These are phyloP conservation scores for Raphanus hybrid DNA, from an alignment of 441 rosid genomes.

Conservation along the genomic window DNA sequence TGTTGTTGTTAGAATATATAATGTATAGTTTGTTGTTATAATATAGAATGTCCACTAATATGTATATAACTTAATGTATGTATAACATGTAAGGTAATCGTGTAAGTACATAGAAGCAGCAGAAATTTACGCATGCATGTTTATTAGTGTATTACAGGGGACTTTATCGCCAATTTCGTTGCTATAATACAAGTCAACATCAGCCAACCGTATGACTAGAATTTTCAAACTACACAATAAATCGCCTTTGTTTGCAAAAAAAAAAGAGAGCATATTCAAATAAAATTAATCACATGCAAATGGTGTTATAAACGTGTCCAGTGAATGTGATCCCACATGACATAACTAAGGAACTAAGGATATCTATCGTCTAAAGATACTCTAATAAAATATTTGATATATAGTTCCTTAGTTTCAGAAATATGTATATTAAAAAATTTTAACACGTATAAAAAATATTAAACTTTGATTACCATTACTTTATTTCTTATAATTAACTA, in stretches of 20 bases:
- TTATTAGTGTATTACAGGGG: slow-evolving; percentile 12
- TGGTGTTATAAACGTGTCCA: slow-evolving; percentile 7
- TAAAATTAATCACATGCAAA: background rate
- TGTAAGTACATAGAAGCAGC: background rate
- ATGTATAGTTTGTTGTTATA: background rate
- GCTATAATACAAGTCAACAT: slow-evolving; percentile 10
- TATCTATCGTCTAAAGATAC: background rate
- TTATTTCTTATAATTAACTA: too few species aligned
- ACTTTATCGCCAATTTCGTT: background rate
- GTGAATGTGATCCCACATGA: background rate
- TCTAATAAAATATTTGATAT: background rate
- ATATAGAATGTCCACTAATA: background rate
- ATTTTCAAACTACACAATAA: background rate
- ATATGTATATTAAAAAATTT: too few species aligned
- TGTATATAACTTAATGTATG: background rate
- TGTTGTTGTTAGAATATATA: background rate
- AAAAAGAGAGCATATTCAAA: background rate
- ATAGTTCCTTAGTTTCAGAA: too few species aligned
- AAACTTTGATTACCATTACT: too few species aligned
- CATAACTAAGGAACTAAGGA: background rate
- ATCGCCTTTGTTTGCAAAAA: background rate
- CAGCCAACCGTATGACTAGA: slow-evolving; percentile 11
- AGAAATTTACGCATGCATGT: slow-evolving; percentile 26
- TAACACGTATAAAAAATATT: too few species aligned
- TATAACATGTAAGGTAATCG: background rate